Percentiles rank a stretch among this genome's conserved stretches.
These are phyloP conservation scores for Elsinoe fawcettii DNA, from an alignment of 2,329 filamentous ascomycete genomes.

Conservation along the genomic window DNA sequence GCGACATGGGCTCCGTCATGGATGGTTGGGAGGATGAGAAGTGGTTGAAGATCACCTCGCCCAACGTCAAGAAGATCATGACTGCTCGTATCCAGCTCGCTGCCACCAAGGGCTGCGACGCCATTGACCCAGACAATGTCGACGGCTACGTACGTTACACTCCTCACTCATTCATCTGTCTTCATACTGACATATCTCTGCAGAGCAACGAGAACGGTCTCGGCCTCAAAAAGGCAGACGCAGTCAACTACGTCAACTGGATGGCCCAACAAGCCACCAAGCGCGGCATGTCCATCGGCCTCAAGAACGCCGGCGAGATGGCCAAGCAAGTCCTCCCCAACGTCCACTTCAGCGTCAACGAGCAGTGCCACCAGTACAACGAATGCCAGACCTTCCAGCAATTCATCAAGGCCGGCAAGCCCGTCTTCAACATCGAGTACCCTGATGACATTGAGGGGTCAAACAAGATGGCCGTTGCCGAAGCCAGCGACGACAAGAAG, in stretches of 20 bases:
- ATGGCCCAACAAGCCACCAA: conserved; percentile 48
- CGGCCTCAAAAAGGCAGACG: conserved; percentile 47
- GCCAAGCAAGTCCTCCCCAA: conserved; percentile 44
- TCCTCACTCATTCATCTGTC: too few species aligned
- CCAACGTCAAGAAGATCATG: conserved; percentile 59
- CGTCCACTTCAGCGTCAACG: conserved; percentile 61
- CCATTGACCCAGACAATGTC: conserved; percentile 30
- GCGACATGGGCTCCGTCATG: conserved; percentile 52
- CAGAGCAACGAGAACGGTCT: conserved; percentile 53
- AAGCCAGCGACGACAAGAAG: conserved; percentile 12
- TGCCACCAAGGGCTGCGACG: conserved; percentile 33
- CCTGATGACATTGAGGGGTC: conserved; percentile 34
- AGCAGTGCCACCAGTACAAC: conserved; percentile 55
- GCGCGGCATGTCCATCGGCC: conserved; percentile 53
- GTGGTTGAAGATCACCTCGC: conserved; percentile 55
- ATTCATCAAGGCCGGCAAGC: conserved; percentile 55
- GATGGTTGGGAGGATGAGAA: conserved; percentile 59
- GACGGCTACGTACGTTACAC: conserved; percentile 18
- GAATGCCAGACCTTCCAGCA: conserved; percentile 53
- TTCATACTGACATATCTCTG: not conserved
- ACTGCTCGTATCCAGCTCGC: conserved; percentile 51
- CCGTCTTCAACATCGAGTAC: conserved; percentile 69
- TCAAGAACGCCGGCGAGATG: conserved; percentile 61
- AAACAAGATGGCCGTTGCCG: not conserved
- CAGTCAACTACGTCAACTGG: conserved; percentile 53